phyloP scores from a whole-genome alignment of 2,329 filamentous ascomycete species.

The Pseudogymnoascus sp. region DNA sequence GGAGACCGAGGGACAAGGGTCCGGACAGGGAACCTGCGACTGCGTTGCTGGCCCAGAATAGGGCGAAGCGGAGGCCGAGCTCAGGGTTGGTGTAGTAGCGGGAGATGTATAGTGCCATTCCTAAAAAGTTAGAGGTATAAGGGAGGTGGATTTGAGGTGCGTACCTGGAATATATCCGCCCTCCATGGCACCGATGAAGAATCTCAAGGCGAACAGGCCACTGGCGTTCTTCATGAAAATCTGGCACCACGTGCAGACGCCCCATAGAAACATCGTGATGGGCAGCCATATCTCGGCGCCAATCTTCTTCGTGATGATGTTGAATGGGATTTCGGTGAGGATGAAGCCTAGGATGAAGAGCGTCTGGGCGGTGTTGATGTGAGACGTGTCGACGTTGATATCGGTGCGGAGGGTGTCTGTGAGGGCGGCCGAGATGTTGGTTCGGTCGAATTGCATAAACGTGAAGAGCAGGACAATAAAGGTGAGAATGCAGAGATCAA shows the following conservation, averaged over 20 bases:
- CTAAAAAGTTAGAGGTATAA: background rate
- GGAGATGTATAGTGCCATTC: conserved; percentile 21
- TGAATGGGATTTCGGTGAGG: conserved; percentile 28
- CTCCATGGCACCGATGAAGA: conserved; percentile 12
- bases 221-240: conserved; percentile 8
- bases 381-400: conserved; percentile 23
- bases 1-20: conserved; percentile 6
- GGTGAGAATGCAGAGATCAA: conserved; percentile 10
- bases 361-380: conserved; percentile 28
- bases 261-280: conserved; percentile 22
- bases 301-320: conserved; percentile 27
- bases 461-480: conserved; percentile 21
- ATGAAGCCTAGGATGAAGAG: conserved; percentile 27
- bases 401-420: conserved; percentile 26
- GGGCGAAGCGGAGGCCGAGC: conserved; percentile 15
- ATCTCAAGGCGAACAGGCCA: conserved; percentile 4
- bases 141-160: no score
- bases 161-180: conserved; percentile 12
- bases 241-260: conserved; percentile 11
- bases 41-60: conserved; percentile 11
- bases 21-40: conserved; percentile 9
- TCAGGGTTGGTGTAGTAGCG: conserved; percentile 25
- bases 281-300: conserved; percentile 28
- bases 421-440: conserved; percentile 24
- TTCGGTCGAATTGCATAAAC: conserved; percentile 25